Base-by-base conservation (phyloP, 2,329 filamentous ascomycete species). In the Scedosporium dehoogii region DNA sequence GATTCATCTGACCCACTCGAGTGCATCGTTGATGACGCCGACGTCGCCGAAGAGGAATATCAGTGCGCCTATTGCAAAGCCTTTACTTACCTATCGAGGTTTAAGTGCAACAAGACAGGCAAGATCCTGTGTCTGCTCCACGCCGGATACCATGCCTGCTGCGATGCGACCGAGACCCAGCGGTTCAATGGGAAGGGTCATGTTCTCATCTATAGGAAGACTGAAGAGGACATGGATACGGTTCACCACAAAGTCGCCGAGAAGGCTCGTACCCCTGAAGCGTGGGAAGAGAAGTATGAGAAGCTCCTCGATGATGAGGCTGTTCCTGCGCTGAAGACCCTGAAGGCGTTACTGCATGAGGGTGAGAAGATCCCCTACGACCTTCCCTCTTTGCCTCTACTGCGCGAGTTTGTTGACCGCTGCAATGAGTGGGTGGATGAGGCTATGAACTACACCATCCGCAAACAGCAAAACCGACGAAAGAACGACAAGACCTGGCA, bases 361-460 rank as follows among this genome's bases (percentile, higher is more conserved):
- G 94, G 94, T 74, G 94, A 99, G 77, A 92, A 91, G 74, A 97
- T 99, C 70, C 92, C 93, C 63, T 96, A 90, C 79, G 88, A 91
- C 63, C 83, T 99, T 65, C 86, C 87, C 67, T 92, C 91, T 65
- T 82, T 99, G 66, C 83, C 89, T 69, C 85, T 90, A 68, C 82
- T 99, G 68, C 89, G 87, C 75, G 85, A 88, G 67, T 99, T 96
- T 77, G 94, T 99, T 73, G 92, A 96, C 69, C 88, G 91, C 70
- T 97, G 94, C 79, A 96, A 96, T 74, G 92, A 96, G 72, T 97
- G 96, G 90, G 91, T 97, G 66, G 94, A 97, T 70, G 93, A 97
- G 76, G 94, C 94, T 67, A 94, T 91, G 70, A 92, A 90, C 72
- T 99, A 96, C 78, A 96, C 92, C 70, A 92, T 94, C 64, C 90